phyloP scores from a whole-genome alignment of 2,329 filamentous ascomycete species.

The Epichloe glyceriae region DNA sequence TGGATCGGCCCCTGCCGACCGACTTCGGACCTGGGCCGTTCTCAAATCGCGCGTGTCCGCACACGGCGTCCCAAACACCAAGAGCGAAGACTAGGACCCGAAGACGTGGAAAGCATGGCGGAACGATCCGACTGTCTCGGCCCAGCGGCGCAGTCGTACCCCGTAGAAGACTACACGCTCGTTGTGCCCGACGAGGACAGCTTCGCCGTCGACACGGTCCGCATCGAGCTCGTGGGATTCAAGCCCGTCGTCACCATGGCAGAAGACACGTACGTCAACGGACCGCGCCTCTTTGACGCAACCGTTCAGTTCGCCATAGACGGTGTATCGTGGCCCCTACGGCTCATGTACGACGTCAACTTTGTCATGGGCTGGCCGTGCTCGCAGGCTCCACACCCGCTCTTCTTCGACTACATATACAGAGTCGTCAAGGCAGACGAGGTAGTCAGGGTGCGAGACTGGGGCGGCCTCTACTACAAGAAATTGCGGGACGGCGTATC shows the following conservation, averaged over 20 bases:
- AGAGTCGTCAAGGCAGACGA: slow-evolving; percentile 47
- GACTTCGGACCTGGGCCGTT: slow-evolving; percentile 51
- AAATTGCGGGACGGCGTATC: slow-evolving; percentile 10
- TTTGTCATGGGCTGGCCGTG: slow-evolving; percentile 56
- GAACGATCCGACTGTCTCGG: slow-evolving; percentile 58
- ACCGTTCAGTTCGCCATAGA: slow-evolving; percentile 51
- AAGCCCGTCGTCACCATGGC: slow-evolving; percentile 26
- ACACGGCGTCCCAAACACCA: slow-evolving; percentile 42
- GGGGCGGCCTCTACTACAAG: slow-evolving; percentile 37
- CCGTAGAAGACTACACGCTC: slow-evolving; percentile 54
- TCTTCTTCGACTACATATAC: slow-evolving; percentile 61
- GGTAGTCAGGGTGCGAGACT: slow-evolving; percentile 52
- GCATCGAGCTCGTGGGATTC: slow-evolving; percentile 55
- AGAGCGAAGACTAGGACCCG: slow-evolving; percentile 31
- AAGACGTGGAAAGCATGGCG: slow-evolving; percentile 52
- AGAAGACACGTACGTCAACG: slow-evolving; percentile 12
- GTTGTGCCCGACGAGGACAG: slow-evolving; percentile 43
- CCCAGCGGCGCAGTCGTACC: slow-evolving; percentile 47
- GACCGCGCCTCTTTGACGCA: slow-evolving; percentile 43
- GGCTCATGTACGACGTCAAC: slow-evolving; percentile 50
- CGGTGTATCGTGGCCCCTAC: slow-evolving; percentile 49
- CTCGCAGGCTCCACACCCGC: slow-evolving; percentile 48
- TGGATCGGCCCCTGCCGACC: slow-evolving; percentile 64
- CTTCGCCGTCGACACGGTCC: slow-evolving; percentile 49
- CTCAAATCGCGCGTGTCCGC: slow-evolving; percentile 58